Evolutionary conservation across 345 rosid genomes (phyloP).

Genomic region (Luvunga scandens): DNA sequence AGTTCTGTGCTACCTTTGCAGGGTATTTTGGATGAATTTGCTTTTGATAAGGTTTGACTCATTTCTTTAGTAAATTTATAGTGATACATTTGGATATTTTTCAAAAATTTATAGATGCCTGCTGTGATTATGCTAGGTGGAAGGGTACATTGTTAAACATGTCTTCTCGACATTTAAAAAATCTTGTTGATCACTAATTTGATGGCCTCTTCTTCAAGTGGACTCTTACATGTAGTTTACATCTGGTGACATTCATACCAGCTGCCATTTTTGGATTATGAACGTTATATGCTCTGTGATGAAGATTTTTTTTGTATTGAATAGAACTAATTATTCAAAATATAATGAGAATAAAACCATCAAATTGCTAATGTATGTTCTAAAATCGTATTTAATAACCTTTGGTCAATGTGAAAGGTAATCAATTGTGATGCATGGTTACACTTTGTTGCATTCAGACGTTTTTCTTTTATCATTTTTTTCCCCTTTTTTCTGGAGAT

Average conservation of each 20-base stretch:
- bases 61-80: neutral
- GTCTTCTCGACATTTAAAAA: neutral
- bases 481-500: neutral
- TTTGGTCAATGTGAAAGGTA: neutral
- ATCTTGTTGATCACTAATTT: neutral
- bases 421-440: neutral
- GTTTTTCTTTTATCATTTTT: neutral
- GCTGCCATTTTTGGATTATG: neutral
- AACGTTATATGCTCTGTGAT: neutral
- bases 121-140: neutral
- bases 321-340: neutral
- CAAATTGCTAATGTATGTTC: neutral
- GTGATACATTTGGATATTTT: neutral
- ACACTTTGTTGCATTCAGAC: neutral
- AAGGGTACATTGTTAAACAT: no score
- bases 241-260: neutral
- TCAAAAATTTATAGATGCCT: neutral
- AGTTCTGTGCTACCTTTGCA: neutral
- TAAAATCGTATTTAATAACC: neutral
- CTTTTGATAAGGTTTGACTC: neutral
- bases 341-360: neutral
- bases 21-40: neutral
- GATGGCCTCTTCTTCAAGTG: neutral
- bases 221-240: neutral
- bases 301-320: neutral